Evolutionary conservation across 148 eudicot genomes (phyloP), one percentile per base, ranked within the genome.

Genomic region (Amaranthus cruentus): DNA sequence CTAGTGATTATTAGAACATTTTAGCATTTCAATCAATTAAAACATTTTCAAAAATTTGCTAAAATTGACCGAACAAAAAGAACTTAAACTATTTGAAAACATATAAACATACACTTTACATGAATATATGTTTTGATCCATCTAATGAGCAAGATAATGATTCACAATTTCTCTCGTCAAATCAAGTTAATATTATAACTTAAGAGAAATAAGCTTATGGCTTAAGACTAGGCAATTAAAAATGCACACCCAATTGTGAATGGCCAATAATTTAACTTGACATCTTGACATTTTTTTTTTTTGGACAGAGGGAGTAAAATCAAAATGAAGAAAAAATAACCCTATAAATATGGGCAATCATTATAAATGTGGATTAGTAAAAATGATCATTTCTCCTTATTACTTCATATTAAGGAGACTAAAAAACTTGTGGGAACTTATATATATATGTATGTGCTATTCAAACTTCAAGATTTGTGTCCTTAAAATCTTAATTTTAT

Each of bases 261-360:
- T 14, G 47, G 53, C 44, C 77, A 66, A 55, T 65, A 74, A 55
- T 47, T 66, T 66, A 64, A 56, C 62, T 66, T 76, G 69, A 46
- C 49, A 74, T 74, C 21, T 43, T 53, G 11, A n/a, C 11, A 62
- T 47, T 62, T 52, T 55, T 47, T n/a, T 70, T 63, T 53, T 73
- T 47, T 28, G 12, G 47, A 69, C 38, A 28, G 55, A 68, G 4
- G 49, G 54, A 65, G 59, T 49, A 73, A 73, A 62, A 28, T 53
- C 42, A 74, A 55, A 55, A 66, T 55, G 64, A 3, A 60, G 48
- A 44, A 55, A 21, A 55, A 9, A 55, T 6, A 7, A 55, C 68
- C 68, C 67, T 14, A 65, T 4, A 65, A 65, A 63, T 65, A 64
- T 5, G 68, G 68, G 68, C 52, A 65, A 65, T 47, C 15, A 14